Percentiles rank a stretch among this genome's conserved stretches.
phyloP scores from a whole-genome alignment of 306 rosid species.

The Inga oerstediana region DNA sequence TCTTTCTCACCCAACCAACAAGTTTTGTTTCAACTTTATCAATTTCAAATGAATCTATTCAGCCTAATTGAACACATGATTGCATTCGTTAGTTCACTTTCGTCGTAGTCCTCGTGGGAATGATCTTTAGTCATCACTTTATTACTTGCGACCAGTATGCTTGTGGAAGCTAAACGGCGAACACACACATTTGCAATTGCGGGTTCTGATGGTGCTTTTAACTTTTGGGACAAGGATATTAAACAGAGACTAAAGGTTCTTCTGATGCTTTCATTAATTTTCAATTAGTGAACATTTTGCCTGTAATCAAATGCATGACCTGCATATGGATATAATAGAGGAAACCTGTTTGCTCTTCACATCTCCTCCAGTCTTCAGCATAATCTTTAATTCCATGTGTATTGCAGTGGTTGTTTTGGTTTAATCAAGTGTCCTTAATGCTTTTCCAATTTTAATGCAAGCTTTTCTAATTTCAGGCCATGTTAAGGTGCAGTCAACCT shows the following conservation, averaged over 20 bases:
- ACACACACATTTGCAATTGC: constrained; percentile 96
- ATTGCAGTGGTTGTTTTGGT: neutral
- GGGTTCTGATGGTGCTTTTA: constrained; percentile 94
- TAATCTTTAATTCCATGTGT: neutral
- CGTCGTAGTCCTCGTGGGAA: too few relatives aligned
- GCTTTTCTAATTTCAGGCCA: constrained; percentile 56
- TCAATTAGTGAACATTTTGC: neutral
- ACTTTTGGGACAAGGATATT: constrained; percentile 97
- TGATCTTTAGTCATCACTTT: too few relatives aligned
- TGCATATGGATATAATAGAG: neutral
- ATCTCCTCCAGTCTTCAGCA: neutral
- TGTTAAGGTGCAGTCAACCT: constrained; percentile 87
- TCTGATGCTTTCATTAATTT: neutral
- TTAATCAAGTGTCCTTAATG: neutral
- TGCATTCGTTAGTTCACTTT: too few relatives aligned
- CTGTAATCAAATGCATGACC: neutral
- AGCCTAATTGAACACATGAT: too few relatives aligned
- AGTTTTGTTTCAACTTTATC: too few relatives aligned
- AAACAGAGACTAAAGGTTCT: constrained; percentile 91
- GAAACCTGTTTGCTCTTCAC: neutral
- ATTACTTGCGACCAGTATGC: too few relatives aligned
- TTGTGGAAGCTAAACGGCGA: too few relatives aligned
- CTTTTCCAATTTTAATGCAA: neutral
- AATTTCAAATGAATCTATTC: too few relatives aligned
- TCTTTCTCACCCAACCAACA: too few relatives aligned